Conservation (phyloP, 2,329 filamentous ascomycete species). For the Ascosphaera apis region DNA sequence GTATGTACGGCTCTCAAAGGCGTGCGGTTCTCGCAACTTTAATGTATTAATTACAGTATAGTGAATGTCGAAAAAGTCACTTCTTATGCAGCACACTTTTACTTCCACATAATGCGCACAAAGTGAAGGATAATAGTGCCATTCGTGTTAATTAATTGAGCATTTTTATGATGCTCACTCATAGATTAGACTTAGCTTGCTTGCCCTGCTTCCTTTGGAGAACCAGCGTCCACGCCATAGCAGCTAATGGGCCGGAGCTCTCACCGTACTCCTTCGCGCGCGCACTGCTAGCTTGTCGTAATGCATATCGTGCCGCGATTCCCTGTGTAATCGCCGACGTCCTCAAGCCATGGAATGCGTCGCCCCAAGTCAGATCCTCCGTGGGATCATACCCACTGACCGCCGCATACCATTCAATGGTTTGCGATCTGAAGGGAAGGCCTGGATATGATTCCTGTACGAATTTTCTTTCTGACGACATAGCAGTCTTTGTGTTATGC, state of each 20-base stretch:
- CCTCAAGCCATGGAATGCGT: constrained; percentile 38
- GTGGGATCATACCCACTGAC: constrained; percentile 48
- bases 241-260: constrained; percentile 47
- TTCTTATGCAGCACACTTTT: too few species aligned
- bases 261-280: constrained; percentile 50
- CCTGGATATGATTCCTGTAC: constrained; percentile 40
- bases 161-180: too few species aligned
- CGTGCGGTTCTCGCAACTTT: too few species aligned
- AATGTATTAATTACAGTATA: too few species aligned
- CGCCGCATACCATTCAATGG: constrained; percentile 42
- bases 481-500: constrained; percentile 14
- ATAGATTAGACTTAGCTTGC: constrained; percentile 21
- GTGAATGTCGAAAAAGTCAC: too few species aligned
- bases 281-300: constrained; percentile 70
- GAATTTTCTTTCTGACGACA: constrained; percentile 27
- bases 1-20: too few species aligned
- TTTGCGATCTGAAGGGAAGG: constrained; percentile 35
- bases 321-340: constrained; percentile 53
- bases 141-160: too few species aligned
- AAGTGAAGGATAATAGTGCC: too few species aligned
- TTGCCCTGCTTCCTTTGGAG: constrained; percentile 22
- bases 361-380: constrained; percentile 35
- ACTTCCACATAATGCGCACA: too few species aligned
- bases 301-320: constrained; percentile 70
- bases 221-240: constrained; percentile 57